phyloP scores from a whole-genome alignment of 169 alveolate species.

The Cyclospora cayetanensis region DNA sequence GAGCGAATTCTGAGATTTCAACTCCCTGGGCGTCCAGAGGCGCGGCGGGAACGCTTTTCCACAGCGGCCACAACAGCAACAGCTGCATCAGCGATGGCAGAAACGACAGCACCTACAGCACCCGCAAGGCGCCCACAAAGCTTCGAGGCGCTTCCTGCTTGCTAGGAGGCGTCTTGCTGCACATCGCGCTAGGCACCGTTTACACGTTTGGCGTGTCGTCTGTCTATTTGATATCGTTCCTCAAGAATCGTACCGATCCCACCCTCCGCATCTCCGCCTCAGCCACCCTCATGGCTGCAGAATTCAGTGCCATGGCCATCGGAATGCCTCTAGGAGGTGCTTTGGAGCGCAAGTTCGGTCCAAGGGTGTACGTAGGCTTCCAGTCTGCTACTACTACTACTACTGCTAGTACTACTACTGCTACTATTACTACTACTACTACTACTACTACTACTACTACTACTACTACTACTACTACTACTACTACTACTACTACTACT shows the following conservation, averaged over 20 bases:
- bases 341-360: not conserved
- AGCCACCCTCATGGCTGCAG: conserved; percentile 6
- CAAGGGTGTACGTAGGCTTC: not conserved
- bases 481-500: not conserved
- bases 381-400: not conserved
- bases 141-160: not conserved
- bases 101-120: conserved; percentile 19
- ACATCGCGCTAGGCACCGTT: conserved; percentile 52
- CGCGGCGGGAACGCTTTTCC: not conserved
- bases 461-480: not conserved
- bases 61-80: not conserved
- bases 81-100: not conserved
- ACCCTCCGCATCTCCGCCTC: not conserved
- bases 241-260: not conserved
- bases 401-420: not conserved
- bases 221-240: conserved; percentile 37
- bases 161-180: conserved; percentile 55
- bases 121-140: not conserved
- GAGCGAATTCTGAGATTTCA: not conserved
- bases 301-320: not conserved
- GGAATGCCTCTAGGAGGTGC: conserved; percentile 45
- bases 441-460: not conserved
- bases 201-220: conserved; percentile 48
- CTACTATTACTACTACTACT: not conserved
- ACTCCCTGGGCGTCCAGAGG: not conserved